These are phyloP conservation scores for Trypethelium eluteriae DNA, from an alignment of 495 filamentous ascomycete species.

Conservation along the genomic window DNA sequence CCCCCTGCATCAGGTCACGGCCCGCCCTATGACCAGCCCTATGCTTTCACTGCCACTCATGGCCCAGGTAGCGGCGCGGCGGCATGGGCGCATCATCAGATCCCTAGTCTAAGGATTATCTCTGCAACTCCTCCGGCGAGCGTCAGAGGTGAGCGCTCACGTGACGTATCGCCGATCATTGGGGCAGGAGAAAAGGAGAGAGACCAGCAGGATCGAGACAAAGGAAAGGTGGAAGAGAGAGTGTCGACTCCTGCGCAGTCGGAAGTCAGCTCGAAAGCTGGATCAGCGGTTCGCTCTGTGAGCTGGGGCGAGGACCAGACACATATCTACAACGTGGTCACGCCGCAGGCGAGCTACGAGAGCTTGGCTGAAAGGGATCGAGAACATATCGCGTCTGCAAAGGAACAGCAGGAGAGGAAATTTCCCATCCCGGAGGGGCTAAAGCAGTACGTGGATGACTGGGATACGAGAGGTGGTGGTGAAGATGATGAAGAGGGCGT, in stretches of 20 bases:
- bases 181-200: not conserved
- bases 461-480: not conserved
- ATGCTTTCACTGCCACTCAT: not conserved
- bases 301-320: constrained; percentile 37
- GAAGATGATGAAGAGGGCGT: constrained; percentile 18
- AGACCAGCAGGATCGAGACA: no score
- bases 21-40: not conserved
- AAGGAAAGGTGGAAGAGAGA: no score
- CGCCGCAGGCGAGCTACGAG: constrained; percentile 33
- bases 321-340: constrained; percentile 32
- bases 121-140: not conserved
- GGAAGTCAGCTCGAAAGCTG: constrained; percentile 1
- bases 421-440: not conserved
- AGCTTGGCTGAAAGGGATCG: constrained; percentile 15
- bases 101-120: constrained; percentile 11
- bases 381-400: not conserved
- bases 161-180: not conserved
- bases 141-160: not conserved
- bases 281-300: constrained; percentile 22
- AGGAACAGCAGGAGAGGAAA: not conserved
- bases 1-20: not conserved
- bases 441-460: not conserved
- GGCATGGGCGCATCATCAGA: not conserved
- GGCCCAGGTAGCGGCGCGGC: not conserved
- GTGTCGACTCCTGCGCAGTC: not conserved